phyloP scores from a whole-genome alignment of 2,329 filamentous ascomycete genomes.

The Sclerotinia minor region DNA sequence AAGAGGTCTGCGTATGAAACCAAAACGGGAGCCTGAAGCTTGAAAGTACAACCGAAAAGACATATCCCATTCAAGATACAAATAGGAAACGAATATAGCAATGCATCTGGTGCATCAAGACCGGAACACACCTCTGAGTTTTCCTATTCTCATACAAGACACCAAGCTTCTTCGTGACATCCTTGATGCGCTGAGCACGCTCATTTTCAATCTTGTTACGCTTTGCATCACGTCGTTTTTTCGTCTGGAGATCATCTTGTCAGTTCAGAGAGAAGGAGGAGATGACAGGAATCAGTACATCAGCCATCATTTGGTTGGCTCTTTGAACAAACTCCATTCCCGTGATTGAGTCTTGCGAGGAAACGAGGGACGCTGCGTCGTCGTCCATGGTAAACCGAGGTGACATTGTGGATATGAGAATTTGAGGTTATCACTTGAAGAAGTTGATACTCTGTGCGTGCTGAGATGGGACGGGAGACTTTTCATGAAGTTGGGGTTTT shows the following conservation, averaged over 20 bases:
- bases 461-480: not conserved
- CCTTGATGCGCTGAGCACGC: slow-evolving; percentile 34
- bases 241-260: slow-evolving; percentile 30
- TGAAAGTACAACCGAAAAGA: no score
- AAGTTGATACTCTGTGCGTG: not conserved
- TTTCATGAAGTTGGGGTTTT: not conserved
- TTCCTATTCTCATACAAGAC: slow-evolving; percentile 32
- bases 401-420: not conserved
- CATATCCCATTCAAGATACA: not conserved
- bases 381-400: not conserved
- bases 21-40: no score
- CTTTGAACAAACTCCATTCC: slow-evolving; percentile 2
- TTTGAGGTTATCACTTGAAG: not conserved
- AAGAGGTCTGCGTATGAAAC: no score
- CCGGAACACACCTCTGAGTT: slow-evolving; percentile 35
- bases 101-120: not conserved
- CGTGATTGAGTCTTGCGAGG: slow-evolving; percentile 3
- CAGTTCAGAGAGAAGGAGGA: not conserved
- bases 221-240: slow-evolving; percentile 36
- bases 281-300: not conserved
- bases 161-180: slow-evolving; percentile 34
- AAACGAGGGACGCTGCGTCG: not conserved
- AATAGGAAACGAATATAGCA: not conserved
- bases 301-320: slow-evolving; percentile 14
- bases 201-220: slow-evolving; percentile 36